Evolutionary conservation across 2,329 filamentous ascomycete genomes (phyloP).

Genomic region (Septoria petroselini): DNA sequence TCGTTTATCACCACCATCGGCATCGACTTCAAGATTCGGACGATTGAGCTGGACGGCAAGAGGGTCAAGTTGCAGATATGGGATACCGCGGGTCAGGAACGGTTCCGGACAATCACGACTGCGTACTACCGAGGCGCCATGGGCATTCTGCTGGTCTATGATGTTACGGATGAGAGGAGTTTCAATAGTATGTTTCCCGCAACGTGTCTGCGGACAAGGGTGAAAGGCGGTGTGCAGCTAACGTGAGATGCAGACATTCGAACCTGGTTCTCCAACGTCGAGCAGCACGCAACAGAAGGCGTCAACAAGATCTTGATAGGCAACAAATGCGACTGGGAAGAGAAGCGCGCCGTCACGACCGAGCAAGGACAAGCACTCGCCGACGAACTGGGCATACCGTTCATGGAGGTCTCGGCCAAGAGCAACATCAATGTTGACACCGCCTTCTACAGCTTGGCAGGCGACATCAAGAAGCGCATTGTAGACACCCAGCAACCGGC

Average conservation of each 20-base stretch:
- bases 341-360: conserved; percentile 91
- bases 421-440: conserved; percentile 99
- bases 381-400: conserved; percentile 93
- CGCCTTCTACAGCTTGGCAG: conserved; percentile 91
- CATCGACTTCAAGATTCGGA: conserved; percentile 99
- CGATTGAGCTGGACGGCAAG: conserved; percentile 98
- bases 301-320: conserved; percentile 99
- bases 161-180: conserved; percentile 93
- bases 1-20: conserved; percentile 99
- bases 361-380: conserved; percentile 91
- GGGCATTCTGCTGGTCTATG: conserved; percentile 96
- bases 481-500: conserved; percentile 71
- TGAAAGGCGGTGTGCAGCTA: conserved; percentile 1
- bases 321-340: conserved; percentile 99
- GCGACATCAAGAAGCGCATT: conserved; percentile 97
- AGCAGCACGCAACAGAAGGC: conserved; percentile 95
- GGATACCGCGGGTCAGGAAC: conserved; percentile 97
- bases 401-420: conserved; percentile 97
- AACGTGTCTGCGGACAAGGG: neutral
- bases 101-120: conserved; percentile 97
- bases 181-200: conserved; percentile 94
- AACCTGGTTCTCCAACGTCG: conserved; percentile 99
- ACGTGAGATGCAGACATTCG: conserved; percentile 73
- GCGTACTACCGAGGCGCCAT: conserved; percentile 98
- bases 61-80: conserved; percentile 99